Conservation (phyloP, 768 basidiomycete species). For the Suillus spraguei region DNA sequence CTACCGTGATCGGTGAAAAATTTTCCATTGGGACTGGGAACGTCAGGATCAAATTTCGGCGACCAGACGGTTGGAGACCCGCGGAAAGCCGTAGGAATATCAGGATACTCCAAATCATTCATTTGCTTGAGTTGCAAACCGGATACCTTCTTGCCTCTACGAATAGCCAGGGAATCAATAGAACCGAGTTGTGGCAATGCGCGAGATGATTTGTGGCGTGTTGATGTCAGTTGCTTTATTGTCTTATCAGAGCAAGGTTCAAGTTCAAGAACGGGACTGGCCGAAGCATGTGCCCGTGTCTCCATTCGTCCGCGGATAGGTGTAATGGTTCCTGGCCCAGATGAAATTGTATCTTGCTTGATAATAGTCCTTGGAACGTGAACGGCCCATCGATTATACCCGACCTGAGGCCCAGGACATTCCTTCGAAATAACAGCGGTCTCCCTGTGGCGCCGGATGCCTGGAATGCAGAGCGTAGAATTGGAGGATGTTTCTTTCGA, state of each 20-base stretch:
- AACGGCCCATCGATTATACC: not conserved
- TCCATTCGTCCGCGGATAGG: not conserved
- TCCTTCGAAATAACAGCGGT: constrained; percentile 1
- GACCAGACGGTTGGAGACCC: constrained; percentile 37
- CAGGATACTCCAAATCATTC: constrained; percentile 36
- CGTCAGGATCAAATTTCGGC: constrained; percentile 28
- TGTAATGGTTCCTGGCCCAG: not conserved
- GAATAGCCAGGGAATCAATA: constrained; percentile 37
- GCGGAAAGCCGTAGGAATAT: constrained; percentile 45
- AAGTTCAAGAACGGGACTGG: constrained; percentile 4
- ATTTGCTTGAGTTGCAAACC: constrained; percentile 27
- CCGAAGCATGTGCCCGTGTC: not conserved
- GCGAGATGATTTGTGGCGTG: constrained; percentile 3
- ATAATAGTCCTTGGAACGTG: not conserved
- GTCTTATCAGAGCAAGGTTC: constrained; percentile 4
- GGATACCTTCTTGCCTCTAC: constrained; percentile 39
- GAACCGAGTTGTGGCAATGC: constrained; percentile 12
- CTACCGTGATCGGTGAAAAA: constrained; percentile 33
- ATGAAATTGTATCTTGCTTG: constrained; percentile 3
- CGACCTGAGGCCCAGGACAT: not conserved
- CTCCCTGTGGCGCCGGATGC: not conserved
- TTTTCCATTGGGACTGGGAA: constrained; percentile 9
- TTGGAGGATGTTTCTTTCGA: not conserved
- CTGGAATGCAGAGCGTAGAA: not conserved
- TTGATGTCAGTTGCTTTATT: constrained; percentile 1